These are phyloP conservation scores for Cylindrotheca fusiformis DNA, from an alignment of 108 stramenopile genomes.

Conservation along the genomic window DNA sequence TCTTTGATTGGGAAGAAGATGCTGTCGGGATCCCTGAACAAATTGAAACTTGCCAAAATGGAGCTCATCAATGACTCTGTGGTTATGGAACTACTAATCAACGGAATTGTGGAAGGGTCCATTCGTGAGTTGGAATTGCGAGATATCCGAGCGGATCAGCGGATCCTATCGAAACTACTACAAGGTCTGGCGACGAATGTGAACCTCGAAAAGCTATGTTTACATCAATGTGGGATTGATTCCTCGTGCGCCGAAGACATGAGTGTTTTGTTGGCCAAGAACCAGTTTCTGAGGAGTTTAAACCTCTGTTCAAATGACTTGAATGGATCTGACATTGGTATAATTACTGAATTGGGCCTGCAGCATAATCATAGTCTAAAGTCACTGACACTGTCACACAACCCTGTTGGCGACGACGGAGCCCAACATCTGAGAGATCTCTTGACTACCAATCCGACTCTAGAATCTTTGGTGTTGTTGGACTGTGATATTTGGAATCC, in stretches of 20 bases:
- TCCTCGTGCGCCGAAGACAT: neutral
- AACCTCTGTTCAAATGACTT: slow-evolving; percentile 20
- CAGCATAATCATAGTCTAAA: neutral
- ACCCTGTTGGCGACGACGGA: slow-evolving; percentile 39
- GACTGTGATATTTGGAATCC: slow-evolving; percentile 19
- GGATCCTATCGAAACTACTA: neutral
- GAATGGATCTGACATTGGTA: slow-evolving; percentile 3
- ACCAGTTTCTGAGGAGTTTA: slow-evolving; percentile 5
- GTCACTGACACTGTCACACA: slow-evolving; percentile 21
- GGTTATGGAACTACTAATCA: no score
- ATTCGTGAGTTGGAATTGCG: neutral
- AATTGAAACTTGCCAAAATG: neutral
- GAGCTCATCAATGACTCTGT: no score
- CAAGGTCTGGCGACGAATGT: slow-evolving; percentile 1
- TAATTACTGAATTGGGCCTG: slow-evolving; percentile 6
- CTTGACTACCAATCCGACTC: slow-evolving; percentile 11
- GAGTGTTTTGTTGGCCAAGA: neutral
- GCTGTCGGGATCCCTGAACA: neutral
- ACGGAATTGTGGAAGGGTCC: no score
- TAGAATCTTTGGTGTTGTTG: slow-evolving; percentile 22
- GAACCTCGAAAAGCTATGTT: slow-evolving; percentile 14
- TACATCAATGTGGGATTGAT: slow-evolving; percentile 21
- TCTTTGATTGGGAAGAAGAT: neutral
- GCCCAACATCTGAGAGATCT: slow-evolving; percentile 15
- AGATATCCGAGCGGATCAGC: neutral